These are phyloP conservation scores for Acorus gramineus DNA, from an alignment of 106 monocot genomes.

Conservation along the genomic window DNA sequence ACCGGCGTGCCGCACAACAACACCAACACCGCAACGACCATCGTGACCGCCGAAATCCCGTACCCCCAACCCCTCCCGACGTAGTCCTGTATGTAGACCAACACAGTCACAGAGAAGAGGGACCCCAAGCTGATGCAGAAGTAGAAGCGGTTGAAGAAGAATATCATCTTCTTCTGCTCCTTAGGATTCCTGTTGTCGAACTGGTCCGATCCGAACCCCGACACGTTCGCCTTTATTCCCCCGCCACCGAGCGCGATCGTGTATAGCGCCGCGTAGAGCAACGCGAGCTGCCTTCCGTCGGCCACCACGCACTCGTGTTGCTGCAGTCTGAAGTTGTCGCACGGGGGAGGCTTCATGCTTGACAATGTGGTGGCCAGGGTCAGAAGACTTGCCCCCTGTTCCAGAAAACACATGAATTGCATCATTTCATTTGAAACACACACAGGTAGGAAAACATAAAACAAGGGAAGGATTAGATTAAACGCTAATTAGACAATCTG, in stretches of 20 bases:
- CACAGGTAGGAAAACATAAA: too few relatives aligned
- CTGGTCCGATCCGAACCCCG: conserved; percentile 65
- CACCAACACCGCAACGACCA: conserved; percentile 30
- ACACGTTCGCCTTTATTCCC: conserved; percentile 69
- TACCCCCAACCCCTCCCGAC: conserved; percentile 58
- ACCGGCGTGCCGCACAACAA: conserved; percentile 28
- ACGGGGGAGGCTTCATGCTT: conserved; percentile 49
- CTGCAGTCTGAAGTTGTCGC: conserved; percentile 14
- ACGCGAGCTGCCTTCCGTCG: conserved; percentile 36
- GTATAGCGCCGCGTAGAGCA: conserved; percentile 64
- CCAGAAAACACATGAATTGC: too few relatives aligned
- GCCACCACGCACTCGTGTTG: conserved; percentile 37
- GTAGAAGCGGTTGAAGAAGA: conserved; percentile 70
- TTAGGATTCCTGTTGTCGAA: conserved; percentile 37
- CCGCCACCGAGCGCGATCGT: conserved; percentile 62
- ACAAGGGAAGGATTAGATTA: too few relatives aligned
- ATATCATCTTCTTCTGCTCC: conserved; percentile 42
- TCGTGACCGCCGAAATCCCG: conserved; percentile 37
- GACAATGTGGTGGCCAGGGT: conserved; percentile 40
- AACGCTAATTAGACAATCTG: too few relatives aligned
- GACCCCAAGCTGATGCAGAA: conserved; percentile 58
- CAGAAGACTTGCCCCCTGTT: conserved; percentile 45
- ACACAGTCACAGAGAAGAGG: conserved; percentile 44
- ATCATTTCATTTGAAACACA: too few relatives aligned
- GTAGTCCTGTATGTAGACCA: conserved; percentile 58